A percentile compares a stretch with the other conserved stretches of the same genome.
These are phyloP conservation scores for Trichoderma citrinoviride DNA, from an alignment of 2,329 filamentous ascomycete species.

Conservation along the genomic window DNA sequence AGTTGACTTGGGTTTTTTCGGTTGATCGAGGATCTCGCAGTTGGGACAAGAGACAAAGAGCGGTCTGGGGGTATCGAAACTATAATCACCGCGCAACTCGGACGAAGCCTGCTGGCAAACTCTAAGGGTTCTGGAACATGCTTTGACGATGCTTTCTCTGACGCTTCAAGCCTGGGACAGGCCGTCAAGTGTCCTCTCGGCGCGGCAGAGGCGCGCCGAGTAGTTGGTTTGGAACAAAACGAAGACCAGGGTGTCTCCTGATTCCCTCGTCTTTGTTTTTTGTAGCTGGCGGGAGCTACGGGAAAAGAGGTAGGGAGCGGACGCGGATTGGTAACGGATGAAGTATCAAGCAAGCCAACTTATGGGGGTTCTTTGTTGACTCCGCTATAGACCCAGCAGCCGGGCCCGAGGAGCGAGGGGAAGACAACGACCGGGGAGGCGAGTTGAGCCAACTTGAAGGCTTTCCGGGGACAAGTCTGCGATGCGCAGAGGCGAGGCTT, in stretches of 20 bases:
- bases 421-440: slow-evolving; percentile 67
- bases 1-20: not conserved
- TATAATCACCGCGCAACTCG: slow-evolving; percentile 15
- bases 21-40: slow-evolving; percentile 9
- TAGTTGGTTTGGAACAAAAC: slow-evolving; percentile 32
- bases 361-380: slow-evolving; percentile 98
- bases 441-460: slow-evolving; percentile 94
- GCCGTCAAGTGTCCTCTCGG: slow-evolving; percentile 31
- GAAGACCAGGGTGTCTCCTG: slow-evolving; percentile 13
- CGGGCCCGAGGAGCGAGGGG: slow-evolving; percentile 86
- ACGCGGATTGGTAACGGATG: not conserved
- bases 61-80: not conserved
- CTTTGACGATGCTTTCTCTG: slow-evolving; percentile 24
- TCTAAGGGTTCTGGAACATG: slow-evolving; percentile 36
- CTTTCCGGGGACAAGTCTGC: slow-evolving; percentile 31
- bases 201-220: slow-evolving; percentile 41
- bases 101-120: slow-evolving; percentile 27
- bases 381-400: slow-evolving; percentile 92
- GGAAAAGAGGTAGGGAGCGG: not conserved
- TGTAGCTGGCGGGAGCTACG: slow-evolving; percentile 3
- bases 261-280: not conserved
- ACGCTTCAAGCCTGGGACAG: slow-evolving; percentile 4
- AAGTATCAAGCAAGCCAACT: slow-evolving; percentile 46
- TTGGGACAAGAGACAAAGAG: not conserved
- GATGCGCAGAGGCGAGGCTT: slow-evolving; percentile 6